phyloP scores from a whole-genome alignment of 164 flowering plant genomes.

The Annona squamosa region DNA sequence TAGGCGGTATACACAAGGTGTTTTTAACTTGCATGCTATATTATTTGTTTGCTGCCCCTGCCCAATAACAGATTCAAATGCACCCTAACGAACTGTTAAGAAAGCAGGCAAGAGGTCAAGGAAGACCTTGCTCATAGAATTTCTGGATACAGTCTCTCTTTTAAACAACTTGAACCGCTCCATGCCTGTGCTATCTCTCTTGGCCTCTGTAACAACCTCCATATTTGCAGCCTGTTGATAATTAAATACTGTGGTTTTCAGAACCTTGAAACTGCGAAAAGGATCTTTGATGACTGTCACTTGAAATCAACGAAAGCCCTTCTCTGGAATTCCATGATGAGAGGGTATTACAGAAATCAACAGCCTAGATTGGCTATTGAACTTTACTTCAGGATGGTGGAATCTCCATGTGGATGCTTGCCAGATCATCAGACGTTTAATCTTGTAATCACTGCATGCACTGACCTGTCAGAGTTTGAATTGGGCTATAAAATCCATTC shows the following conservation, averaged over 20 bases:
- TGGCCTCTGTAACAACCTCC: constrained; percentile 7
- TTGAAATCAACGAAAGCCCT: constrained; percentile 6
- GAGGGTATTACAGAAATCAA: constrained; percentile 9
- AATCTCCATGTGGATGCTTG: neutral
- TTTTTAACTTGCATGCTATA: neutral
- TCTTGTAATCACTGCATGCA: constrained; percentile 11
- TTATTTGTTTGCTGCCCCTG: neutral
- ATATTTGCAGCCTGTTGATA: constrained; percentile 13
- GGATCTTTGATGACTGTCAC: neutral
- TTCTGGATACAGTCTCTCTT: constrained; percentile 3
- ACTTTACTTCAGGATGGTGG: constrained; percentile 6
- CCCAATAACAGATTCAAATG: neutral
- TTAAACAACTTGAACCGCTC: constrained; percentile 3
- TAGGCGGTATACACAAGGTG: neutral
- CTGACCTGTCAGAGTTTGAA: constrained; percentile 10
- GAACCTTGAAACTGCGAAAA: constrained; percentile 1
- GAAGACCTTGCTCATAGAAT: constrained; percentile 4
- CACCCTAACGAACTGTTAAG: neutral
- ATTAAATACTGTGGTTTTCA: constrained; percentile 6
- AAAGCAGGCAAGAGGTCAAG: constrained; percentile 7
- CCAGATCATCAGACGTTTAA: constrained; percentile 14
- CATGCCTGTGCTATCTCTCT: constrained; percentile 5
- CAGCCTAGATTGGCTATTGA: constrained; percentile 3
- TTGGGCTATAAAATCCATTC: constrained; percentile 1
- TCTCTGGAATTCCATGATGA: constrained; percentile 16